Conservation (phyloP, 1,139 yeast species). For the Taiozyma sp. region DNA sequence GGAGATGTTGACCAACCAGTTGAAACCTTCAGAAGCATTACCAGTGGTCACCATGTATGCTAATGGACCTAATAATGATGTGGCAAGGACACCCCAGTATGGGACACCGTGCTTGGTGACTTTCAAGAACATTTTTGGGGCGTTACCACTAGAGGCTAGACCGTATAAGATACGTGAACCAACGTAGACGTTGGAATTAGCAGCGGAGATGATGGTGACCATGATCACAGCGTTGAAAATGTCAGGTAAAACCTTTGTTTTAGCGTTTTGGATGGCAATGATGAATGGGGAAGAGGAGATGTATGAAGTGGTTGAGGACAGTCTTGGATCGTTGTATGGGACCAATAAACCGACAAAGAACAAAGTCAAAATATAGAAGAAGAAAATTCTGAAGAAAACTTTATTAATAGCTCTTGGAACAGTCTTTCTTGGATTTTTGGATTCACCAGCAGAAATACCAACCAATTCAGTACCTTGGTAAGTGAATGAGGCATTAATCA, state of each 20-base stretch:
- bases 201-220: constrained; percentile 70
- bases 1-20: constrained; percentile 79
- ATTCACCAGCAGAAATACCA: constrained; percentile 88
- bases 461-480: constrained; percentile 85
- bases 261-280: constrained; percentile 60
- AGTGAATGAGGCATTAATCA: constrained; percentile 71
- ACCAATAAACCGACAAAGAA: constrained; percentile 81
- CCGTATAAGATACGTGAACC: constrained; percentile 73
- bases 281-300: constrained; percentile 76
- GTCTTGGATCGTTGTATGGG: constrained; percentile 66
- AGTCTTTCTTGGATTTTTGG: constrained; percentile 73
- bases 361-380: constrained; percentile 76
- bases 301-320: constrained; percentile 38
- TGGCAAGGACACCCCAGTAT: constrained; percentile 48
- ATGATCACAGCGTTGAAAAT: constrained; percentile 75
- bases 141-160: constrained; percentile 55
- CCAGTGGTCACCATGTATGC: constrained; percentile 59
- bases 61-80: constrained; percentile 58
- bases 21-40: constrained; percentile 65
- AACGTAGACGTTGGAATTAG: constrained; percentile 75
- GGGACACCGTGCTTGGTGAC: constrained; percentile 69
- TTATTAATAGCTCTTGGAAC: constrained; percentile 84
- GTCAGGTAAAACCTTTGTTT: constrained; percentile 63
- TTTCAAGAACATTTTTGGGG: constrained; percentile 49
- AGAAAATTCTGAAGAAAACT: constrained; percentile 73